These are phyloP conservation scores for Sugiyamaella valdiviana DNA, from an alignment of 805 yeast genomes.

Conservation along the genomic window DNA sequence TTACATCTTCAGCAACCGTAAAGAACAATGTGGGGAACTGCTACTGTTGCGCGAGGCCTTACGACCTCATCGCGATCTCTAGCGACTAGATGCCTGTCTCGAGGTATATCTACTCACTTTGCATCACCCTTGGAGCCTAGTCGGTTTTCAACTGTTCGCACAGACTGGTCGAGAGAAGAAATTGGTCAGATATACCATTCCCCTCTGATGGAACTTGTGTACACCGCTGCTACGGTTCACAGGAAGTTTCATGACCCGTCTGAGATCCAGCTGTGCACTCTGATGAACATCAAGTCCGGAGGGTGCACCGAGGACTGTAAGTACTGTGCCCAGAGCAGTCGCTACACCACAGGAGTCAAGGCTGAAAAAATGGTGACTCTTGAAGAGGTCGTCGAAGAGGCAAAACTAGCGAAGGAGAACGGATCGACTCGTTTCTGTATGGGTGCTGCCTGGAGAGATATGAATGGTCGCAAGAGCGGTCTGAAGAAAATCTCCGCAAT, in stretches of 20 bases:
- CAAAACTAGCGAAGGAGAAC: slow-evolving; percentile 56
- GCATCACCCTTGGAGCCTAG: neutral
- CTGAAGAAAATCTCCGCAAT: slow-evolving; percentile 55
- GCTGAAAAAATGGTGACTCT: slow-evolving; percentile 58
- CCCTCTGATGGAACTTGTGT: slow-evolving; percentile 58
- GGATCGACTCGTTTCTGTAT: slow-evolving; percentile 76
- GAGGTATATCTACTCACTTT: too few relatives aligned
- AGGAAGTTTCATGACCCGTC: slow-evolving; percentile 59
- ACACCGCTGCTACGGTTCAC: slow-evolving; percentile 59
- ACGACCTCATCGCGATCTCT: too few relatives aligned
- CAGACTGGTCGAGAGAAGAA: slow-evolving; percentile 55
- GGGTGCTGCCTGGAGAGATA: slow-evolving; percentile 88
- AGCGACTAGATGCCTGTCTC: too few relatives aligned
- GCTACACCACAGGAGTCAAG: slow-evolving; percentile 63
- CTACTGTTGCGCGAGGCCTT: too few relatives aligned
- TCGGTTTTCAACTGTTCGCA: slow-evolving; percentile 4
- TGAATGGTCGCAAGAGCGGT: slow-evolving; percentile 69
- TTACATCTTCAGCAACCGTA: too few relatives aligned
- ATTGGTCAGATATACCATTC: slow-evolving; percentile 55
- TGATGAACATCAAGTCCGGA: slow-evolving; percentile 69
- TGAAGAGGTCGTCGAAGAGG: slow-evolving; percentile 59
- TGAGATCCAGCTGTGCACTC: slow-evolving; percentile 69
- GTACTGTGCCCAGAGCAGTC: slow-evolving; percentile 70
- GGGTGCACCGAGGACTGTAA: slow-evolving; percentile 80
- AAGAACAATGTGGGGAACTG: too few relatives aligned